Evolutionary conservation across 1,139 yeast genomes (phyloP), one percentile per base, ranked within the genome.

Genomic region (Casaregolazyma suthepensis): DNA sequence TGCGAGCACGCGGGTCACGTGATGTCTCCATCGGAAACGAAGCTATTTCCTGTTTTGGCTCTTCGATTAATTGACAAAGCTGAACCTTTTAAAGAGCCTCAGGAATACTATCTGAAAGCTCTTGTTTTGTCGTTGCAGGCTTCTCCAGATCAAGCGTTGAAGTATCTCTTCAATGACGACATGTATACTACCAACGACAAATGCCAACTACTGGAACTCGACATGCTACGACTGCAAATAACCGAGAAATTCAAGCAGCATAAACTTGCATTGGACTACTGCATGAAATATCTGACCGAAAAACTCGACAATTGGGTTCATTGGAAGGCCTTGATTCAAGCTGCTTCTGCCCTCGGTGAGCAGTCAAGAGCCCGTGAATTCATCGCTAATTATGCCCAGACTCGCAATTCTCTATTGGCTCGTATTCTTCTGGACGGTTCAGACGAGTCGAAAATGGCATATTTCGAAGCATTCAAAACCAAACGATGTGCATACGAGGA

Each of bases 401-500:
- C 82, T 0, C 75, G 95, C 66, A 87, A 87, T 62, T 70, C 82
- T 0, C 67, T 66, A 18, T 71, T 87, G 49, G 85, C 89, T 0
- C 61, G 64, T 5, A 72, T 87, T 4, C 82, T 83, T 56, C 64
- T 77, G 18, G 47, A 48, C 4, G 37, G 40, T 12, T 19, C 54
- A 56, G 2, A 59, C 60, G 15, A 61, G 0, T 68, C 76, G 0
- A 62, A 80, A 1, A 59, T 62, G 1, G 61, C 61, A 0, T 88
- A 85, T 64, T 75, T 79, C 58, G 54, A 64, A 0, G 59, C 58
- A 4, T 77, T 74, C 62, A 77, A 79, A 9, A 59, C 70, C 49
- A 87, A 86, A 62, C 70, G 79, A 31, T 83, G 87, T 61, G 83
- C 88, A 40, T 82, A 74, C 59, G 71, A 73, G 43, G 96, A 87